Conservation (phyloP, 495 filamentous ascomycete genomes). For the Xanthoparmelia taractica region DNA sequence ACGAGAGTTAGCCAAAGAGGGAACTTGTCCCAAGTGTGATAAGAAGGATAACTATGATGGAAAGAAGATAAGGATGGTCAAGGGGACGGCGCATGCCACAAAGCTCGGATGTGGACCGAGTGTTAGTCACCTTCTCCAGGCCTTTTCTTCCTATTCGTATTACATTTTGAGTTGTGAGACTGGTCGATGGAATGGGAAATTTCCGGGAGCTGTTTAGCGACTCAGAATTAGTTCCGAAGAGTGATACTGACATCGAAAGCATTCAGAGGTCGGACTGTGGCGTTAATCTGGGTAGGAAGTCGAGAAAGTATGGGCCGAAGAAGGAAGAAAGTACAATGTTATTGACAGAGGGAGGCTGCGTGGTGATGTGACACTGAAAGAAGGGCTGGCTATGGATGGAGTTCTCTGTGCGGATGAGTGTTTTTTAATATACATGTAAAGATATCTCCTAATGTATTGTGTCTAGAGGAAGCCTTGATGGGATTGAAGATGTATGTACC, state of each 20-base stretch:
- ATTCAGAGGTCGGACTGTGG: slow-evolving; percentile 1
- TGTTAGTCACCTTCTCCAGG: slow-evolving; percentile 1
- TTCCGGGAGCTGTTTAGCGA: neutral
- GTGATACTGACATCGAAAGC: neutral
- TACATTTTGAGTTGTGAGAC: neutral
- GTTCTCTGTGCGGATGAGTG: neutral
- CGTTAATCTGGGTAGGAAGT: neutral
- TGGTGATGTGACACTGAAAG: slow-evolving; percentile 9
- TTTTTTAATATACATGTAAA: neutral
- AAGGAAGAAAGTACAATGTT: neutral
- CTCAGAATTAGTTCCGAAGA: neutral
- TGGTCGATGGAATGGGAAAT: neutral
- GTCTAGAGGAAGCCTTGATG: neutral
- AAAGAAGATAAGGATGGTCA: slow-evolving; percentile 25
- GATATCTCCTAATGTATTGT: neutral
- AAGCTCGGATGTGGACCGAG: slow-evolving; percentile 11
- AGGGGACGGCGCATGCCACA: slow-evolving; percentile 22
- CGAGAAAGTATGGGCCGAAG: neutral
- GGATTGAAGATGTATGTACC: neutral
- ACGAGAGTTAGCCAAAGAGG: slow-evolving; percentile 13
- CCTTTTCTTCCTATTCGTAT: neutral
- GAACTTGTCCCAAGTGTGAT: slow-evolving; percentile 30
- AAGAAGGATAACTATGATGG: slow-evolving; percentile 27
- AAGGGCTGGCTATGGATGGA: neutral
- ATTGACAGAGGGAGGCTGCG: neutral